Conservation (phyloP, 2,329 filamentous ascomycete species). For the Fusarium napiforme region DNA sequence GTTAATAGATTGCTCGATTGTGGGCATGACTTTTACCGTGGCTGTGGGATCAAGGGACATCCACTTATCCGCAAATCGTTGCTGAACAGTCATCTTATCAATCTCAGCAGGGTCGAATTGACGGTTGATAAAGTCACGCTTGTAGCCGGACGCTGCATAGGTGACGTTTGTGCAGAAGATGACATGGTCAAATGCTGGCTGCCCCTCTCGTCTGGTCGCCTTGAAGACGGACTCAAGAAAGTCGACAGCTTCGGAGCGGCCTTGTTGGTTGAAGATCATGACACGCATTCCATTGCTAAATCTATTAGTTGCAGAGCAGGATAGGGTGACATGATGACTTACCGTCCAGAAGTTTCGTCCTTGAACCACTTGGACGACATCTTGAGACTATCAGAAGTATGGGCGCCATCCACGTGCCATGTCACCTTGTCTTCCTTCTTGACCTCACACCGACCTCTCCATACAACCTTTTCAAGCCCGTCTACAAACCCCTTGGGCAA, state of each 20-base stretch:
- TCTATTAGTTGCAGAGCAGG: neutral
- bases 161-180: constrained; percentile 86
- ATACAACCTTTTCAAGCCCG: constrained; percentile 79
- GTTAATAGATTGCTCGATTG: constrained; percentile 66
- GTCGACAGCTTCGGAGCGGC: constrained; percentile 62
- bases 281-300: constrained; percentile 55
- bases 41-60: constrained; percentile 57
- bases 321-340: constrained; percentile 20
- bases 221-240: constrained; percentile 62
- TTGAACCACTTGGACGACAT: constrained; percentile 87
- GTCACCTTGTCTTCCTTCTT: constrained; percentile 66
- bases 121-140: constrained; percentile 67
- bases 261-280: constrained; percentile 91
- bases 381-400: constrained; percentile 89
- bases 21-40: constrained; percentile 59
- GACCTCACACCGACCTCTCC: constrained; percentile 81
- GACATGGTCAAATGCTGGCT: constrained; percentile 72
- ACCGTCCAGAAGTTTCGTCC: constrained; percentile 54
- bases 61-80: constrained; percentile 65
- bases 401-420: constrained; percentile 94
- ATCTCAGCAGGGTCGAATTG: constrained; percentile 64
- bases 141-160: constrained; percentile 62
- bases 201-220: constrained; percentile 46
- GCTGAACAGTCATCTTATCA: constrained; percentile 63
- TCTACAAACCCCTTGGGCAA: constrained; percentile 73